Percentiles rank a stretch among this genome's conserved stretches.
phyloP scores from a whole-genome alignment of 192 early-diverging fungal genomes.

The Coemansia sp. region DNA sequence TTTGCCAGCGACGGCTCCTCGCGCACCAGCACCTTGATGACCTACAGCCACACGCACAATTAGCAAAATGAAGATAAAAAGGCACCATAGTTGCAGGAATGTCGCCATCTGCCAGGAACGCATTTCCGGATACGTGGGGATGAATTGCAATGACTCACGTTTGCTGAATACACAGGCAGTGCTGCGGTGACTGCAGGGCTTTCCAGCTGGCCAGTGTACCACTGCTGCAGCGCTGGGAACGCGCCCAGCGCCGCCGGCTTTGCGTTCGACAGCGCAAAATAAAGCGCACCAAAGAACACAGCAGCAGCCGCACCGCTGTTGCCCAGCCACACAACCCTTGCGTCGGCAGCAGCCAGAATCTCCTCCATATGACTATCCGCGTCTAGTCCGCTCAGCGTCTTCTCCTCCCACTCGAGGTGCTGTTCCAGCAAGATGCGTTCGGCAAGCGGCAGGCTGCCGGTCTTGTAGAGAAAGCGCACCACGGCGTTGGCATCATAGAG shows the following conservation, averaged over 20 bases:
- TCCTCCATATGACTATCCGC: conserved; percentile 21
- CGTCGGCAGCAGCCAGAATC: conserved; percentile 16
- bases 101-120: conserved; percentile 1
- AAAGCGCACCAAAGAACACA: conserved; percentile 38
- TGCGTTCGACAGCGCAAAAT: conserved; percentile 31
- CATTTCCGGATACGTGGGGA: neutral
- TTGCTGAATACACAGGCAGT: conserved; percentile 28
- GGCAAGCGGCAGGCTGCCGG: conserved; percentile 15
- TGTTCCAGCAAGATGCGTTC: conserved; percentile 35
- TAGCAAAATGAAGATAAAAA: neutral
- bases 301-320: conserved; percentile 18
- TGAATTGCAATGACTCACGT: conserved; percentile 38
- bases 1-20: conserved; percentile 41
- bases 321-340: conserved; percentile 7
- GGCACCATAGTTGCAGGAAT: neutral
- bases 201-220: conserved; percentile 21
- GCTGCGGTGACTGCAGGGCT: conserved; percentile 15
- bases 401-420: conserved; percentile 51
- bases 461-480: conserved; percentile 38
- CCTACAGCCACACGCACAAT: conserved; percentile 9
- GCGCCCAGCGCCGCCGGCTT: conserved; percentile 12
- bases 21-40: conserved; percentile 43
- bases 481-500: conserved; percentile 50
- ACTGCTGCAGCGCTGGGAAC: conserved; percentile 24
- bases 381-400: conserved; percentile 20